Percentiles rank a stretch among this genome's conserved stretches.
Evolutionary conservation across 352 stramenopile species (phyloP).

Genomic region (Albugo laibachii): DNA sequence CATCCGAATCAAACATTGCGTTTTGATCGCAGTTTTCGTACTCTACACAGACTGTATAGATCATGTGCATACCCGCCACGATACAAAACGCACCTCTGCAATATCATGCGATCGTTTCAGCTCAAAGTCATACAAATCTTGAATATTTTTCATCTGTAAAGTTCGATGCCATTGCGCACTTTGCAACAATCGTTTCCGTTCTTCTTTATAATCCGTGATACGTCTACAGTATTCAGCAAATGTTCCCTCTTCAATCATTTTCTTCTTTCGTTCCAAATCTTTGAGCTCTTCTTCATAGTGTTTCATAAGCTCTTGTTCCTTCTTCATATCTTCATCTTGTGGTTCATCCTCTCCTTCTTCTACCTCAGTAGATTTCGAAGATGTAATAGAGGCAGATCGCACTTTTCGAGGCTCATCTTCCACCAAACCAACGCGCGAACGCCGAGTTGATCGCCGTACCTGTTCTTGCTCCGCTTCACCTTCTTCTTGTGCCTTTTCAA

Average conservation of each 20-base stretch:
- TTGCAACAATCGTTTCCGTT: conserved; percentile 49
- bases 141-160: conserved; percentile 64
- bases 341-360: conserved; percentile 4
- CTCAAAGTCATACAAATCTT: conserved; percentile 62
- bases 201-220: conserved; percentile 68
- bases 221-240: conserved; percentile 63
- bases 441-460: neutral
- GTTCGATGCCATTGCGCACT: conserved; percentile 64
- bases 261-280: conserved; percentile 65
- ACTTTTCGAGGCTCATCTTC: neutral
- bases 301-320: conserved; percentile 10
- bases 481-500: conserved; percentile 5
- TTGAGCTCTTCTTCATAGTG: conserved; percentile 24
- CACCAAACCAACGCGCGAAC: neutral
- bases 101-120: conserved; percentile 38
- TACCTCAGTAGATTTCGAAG: neutral
- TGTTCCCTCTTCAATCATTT: conserved; percentile 68
- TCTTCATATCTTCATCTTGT: conserved; percentile 7
- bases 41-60: conserved; percentile 9
- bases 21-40: conserved; percentile 31
- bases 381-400: neutral
- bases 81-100: conserved; percentile 20
- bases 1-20: conserved; percentile 22
- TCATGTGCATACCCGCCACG: neutral
- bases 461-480: conserved; percentile 3